Conservation (phyloP, 169 alveolate species). For the Cryptosporidium meleagridis region DNA sequence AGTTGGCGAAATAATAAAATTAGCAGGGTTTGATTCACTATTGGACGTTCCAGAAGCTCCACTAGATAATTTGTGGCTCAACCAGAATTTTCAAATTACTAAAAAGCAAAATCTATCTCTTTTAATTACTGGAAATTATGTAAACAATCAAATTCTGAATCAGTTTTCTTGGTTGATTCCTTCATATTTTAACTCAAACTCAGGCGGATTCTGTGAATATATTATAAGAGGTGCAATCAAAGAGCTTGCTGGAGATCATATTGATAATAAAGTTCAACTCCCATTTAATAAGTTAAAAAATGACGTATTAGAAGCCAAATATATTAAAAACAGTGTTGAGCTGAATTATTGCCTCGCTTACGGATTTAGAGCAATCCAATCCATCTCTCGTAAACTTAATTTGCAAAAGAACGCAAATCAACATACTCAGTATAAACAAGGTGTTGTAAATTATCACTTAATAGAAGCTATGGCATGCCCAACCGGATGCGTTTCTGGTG, state of each 20-base stretch:
- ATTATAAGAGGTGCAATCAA: constrained; percentile 78
- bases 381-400: constrained; percentile 81
- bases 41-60: constrained; percentile 50
- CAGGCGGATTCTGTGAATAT: constrained; percentile 86
- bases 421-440: background rate
- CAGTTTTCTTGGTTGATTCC: constrained; percentile 53
- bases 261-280: background rate
- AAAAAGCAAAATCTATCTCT: background rate
- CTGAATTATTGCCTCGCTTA: constrained; percentile 29
- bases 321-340: background rate
- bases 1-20: constrained; percentile 15
- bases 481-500: constrained; percentile 94
- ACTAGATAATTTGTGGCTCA: constrained; percentile 63
- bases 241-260: background rate
- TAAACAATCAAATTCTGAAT: background rate
- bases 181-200: constrained; percentile 76
- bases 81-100: background rate
- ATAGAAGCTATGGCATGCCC: constrained; percentile 95
- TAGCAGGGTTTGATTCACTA: constrained; percentile 36
- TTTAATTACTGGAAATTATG: background rate
- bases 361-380: constrained; percentile 69
- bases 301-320: constrained; percentile 20
- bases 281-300: constrained; percentile 1
- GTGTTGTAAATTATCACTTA: constrained; percentile 78
- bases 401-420: constrained; percentile 80